A percentile compares a stretch with the other conserved stretches of the same genome.
Evolutionary conservation across 352 stramenopile genomes (phyloP).

Genomic region (Globisporangium paddicum): DNA sequence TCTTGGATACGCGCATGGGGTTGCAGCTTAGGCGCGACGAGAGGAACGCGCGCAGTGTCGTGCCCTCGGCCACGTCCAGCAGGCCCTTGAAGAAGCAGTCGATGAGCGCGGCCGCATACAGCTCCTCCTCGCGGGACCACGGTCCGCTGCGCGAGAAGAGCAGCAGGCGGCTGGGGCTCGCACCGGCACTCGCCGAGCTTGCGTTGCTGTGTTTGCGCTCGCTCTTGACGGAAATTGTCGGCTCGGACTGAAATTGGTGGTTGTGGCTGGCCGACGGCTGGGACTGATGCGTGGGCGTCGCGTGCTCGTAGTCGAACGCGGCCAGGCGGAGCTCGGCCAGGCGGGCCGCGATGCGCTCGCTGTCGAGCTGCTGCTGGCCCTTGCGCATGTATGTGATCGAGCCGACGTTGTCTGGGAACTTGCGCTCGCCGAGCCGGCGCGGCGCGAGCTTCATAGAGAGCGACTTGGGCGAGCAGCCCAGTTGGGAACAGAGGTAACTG

Average conservation of each 20-base stretch:
- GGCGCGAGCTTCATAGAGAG: conserved; percentile 71
- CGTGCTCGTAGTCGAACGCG: conserved; percentile 23
- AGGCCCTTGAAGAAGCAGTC: conserved; percentile 65
- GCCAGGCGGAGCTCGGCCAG: conserved; percentile 19
- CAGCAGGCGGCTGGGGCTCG: conserved; percentile 1
- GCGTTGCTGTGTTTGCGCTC: conserved; percentile 16
- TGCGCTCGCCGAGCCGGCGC: conserved; percentile 38
- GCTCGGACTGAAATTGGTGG: background rate
- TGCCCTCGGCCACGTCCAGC: conserved; percentile 54
- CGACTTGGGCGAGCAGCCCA: conserved; percentile 46
- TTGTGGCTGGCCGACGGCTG: background rate
- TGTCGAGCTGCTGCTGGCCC: conserved; percentile 4
- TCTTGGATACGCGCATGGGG: conserved; percentile 76
- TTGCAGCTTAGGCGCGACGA: conserved; percentile 62
- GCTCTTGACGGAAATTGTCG: background rate
- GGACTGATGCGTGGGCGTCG: conserved; percentile 11
- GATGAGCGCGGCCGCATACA: conserved; percentile 59
- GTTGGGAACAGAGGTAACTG: conserved; percentile 49
- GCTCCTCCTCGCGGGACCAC: conserved; percentile 66
- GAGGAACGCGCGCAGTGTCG: conserved; percentile 60
- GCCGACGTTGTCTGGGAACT: conserved; percentile 56
- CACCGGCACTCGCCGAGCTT: conserved; percentile 7
- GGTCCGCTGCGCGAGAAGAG: conserved; percentile 49
- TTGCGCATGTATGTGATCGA: conserved; percentile 48
- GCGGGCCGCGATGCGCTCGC: conserved; percentile 8